A percentile compares a stretch with the other conserved stretches of the same genome.
Conservation (phyloP, 345 rosid species). For the Eucalyptus melliodora region DNA sequence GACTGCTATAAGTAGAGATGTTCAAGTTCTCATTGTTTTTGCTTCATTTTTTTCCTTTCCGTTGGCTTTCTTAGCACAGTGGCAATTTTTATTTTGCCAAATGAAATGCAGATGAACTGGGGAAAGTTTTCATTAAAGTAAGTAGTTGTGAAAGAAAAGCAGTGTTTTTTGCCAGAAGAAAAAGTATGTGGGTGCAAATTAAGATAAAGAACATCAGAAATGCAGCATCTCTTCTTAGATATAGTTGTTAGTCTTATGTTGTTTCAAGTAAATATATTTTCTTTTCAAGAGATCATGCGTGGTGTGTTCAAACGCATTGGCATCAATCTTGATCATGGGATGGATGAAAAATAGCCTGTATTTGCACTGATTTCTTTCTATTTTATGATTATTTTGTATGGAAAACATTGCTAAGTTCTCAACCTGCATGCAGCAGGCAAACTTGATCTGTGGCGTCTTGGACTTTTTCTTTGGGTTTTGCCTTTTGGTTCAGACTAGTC, state of each 20-base stretch:
- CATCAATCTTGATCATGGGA: not conserved
- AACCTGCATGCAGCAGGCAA: not conserved
- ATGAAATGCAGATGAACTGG: too few species aligned
- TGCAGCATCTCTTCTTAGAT: not conserved
- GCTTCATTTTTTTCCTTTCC: not conserved
- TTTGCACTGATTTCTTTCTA: not conserved
- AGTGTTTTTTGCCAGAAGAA: not conserved
- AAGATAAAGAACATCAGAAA: not conserved
- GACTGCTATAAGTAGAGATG: not conserved
- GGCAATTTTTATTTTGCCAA: not conserved
- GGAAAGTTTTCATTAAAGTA: too few species aligned
- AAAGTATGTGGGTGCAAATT: not conserved
- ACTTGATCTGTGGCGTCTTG: not conserved
- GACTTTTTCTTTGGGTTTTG: not conserved
- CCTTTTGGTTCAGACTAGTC: not conserved
- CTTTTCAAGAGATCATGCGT: not conserved
- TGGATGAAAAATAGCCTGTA: not conserved
- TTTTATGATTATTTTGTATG: not conserved
- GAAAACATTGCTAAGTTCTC: not conserved
- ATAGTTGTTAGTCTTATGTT: not conserved
- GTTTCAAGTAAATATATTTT: not conserved
- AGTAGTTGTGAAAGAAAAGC: not conserved
- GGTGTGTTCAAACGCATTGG: not conserved
- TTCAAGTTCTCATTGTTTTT: not conserved
- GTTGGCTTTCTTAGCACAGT: not conserved